These are phyloP conservation scores for Aristolochia fimbriata DNA, from an alignment of 164 flowering plant species.

Conservation along the genomic window DNA sequence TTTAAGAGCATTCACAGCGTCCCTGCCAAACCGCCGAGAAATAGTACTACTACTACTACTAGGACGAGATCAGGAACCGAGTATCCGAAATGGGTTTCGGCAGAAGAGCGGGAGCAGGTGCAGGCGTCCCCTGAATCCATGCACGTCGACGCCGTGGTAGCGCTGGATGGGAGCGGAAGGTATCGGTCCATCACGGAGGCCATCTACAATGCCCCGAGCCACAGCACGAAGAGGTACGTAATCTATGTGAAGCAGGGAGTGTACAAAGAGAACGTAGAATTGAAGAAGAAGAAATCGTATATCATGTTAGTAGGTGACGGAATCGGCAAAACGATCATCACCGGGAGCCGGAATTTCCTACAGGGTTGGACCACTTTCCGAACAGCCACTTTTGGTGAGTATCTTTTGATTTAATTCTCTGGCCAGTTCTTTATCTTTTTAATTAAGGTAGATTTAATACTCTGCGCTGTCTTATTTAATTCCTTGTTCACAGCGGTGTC, in stretches of 20 bases:
- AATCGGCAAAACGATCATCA: conserved; percentile 51
- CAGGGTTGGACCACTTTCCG: conserved; percentile 89
- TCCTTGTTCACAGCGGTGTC: conserved; percentile 48
- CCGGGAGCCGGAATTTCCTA: conserved; percentile 62
- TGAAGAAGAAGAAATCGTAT: conserved; percentile 76
- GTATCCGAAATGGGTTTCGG: conserved; percentile 55
- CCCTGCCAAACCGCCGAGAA: conserved; percentile 37
- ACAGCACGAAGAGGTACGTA: conserved; percentile 52
- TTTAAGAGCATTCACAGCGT: conserved; percentile 38
- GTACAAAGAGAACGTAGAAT: conserved; percentile 59
- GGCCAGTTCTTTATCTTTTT: neutral
- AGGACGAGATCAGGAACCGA: neutral
- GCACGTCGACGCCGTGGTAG: conserved; percentile 54
- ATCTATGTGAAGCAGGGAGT: conserved; percentile 72
- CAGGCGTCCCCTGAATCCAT: conserved; percentile 16
- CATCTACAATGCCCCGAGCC: conserved; percentile 41
- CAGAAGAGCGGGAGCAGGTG: conserved; percentile 40
- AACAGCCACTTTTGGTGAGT: conserved; percentile 76
- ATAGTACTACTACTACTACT: conserved; percentile 3
- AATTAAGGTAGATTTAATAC: too few relatives aligned
- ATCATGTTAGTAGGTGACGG: conserved; percentile 86
- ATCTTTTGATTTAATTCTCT: neutral
- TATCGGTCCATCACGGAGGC: conserved; percentile 56
- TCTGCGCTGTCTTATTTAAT: neutral
- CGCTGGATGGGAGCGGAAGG: conserved; percentile 64